These are phyloP conservation scores for Hygrophila difformis DNA, from an alignment of 257 asterid genomes.

Conservation along the genomic window DNA sequence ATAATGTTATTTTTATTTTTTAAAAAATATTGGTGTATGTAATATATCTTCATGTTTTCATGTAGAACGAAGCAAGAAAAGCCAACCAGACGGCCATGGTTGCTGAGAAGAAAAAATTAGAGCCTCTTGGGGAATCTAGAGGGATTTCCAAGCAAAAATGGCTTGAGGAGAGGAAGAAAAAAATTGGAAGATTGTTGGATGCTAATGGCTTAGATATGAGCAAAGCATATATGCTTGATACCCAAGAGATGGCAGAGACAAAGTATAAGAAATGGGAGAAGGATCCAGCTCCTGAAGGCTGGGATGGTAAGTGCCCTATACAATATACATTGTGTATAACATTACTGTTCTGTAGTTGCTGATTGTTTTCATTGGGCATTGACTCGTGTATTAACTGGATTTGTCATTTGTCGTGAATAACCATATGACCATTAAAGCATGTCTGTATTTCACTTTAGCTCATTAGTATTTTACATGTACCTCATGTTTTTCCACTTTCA, in stretches of 20 bases:
- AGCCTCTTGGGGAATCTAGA: constrained; percentile 71
- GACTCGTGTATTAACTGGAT: no score
- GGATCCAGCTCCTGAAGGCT: constrained; percentile 93
- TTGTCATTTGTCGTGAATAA: no score
- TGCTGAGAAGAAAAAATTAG: constrained; percentile 67
- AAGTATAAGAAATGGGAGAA: constrained; percentile 96
- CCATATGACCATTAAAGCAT: no score
- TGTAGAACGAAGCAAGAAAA: constrained; percentile 77
- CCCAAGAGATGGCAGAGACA: constrained; percentile 71
- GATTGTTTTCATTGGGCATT: no score
- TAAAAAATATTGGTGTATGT: no score
- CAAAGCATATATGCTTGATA: constrained; percentile 86
- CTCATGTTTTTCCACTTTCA: no score
- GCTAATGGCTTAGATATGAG: constrained; percentile 92
- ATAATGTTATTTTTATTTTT: no score
- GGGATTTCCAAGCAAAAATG: constrained; percentile 95
- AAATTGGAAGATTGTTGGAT: constrained; percentile 79
- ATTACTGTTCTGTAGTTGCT: background rate
- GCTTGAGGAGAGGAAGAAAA: constrained; percentile 94
- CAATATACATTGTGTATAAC: background rate
- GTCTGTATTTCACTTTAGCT: no score
- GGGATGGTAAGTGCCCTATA: constrained; percentile 67
- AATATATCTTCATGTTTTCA: constrained; percentile 8
- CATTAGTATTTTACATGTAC: no score
- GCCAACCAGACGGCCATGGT: constrained; percentile 93